Evolutionary conservation across 495 filamentous ascomycete genomes (phyloP), one percentile per base, ranked within the genome.

Genomic region (Penicillium mononematosum): DNA sequence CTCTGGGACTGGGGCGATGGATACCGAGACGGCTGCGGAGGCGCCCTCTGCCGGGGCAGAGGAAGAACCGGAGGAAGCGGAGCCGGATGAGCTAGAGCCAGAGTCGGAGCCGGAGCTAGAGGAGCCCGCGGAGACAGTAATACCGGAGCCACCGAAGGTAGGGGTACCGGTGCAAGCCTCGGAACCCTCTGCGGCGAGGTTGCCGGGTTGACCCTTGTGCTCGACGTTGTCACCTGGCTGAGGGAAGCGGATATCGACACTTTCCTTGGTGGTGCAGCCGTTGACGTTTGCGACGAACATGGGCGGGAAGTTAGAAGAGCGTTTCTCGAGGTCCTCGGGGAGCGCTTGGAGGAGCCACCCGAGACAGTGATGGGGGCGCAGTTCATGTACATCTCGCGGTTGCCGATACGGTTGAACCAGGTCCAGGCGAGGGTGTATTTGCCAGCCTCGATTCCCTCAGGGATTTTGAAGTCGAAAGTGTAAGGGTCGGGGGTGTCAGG

Each of bases 381-480:
- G 80, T 92, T 90, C 92, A 95, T 96, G 79, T 96, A 96, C 83
- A 95, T 90, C 70, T 97, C 92, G 39, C 90, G 84, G 75, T 90
- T 89, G 44, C 91, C 91, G 58, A 92, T 73, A 50, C 84, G 84
- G 81, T 97, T 97, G 78, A 93, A 85, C 92, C 92, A 97, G 22
- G 91, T 89, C 83, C 89, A 96, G 46, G 89, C 89, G 47, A 97
- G 76, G 8, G 84, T 88, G 47, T 86, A 90, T 50, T 82, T 72
- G 25, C 80, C 81, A 11, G 68, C 49, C 4, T 63, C 59, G 45
- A 78, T 67, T 17, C 63, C 70, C 0, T 70, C 67, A 14, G 81
- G 81, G 24, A 84, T 77, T 4, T 65, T 71, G 66, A 77, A 83
- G 36, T 68, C 61, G 66, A 81, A 79, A 4, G 52, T 44, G 36